Conservation (phyloP, 2,329 filamentous ascomycete species). For the Talaromyces sp. region DNA sequence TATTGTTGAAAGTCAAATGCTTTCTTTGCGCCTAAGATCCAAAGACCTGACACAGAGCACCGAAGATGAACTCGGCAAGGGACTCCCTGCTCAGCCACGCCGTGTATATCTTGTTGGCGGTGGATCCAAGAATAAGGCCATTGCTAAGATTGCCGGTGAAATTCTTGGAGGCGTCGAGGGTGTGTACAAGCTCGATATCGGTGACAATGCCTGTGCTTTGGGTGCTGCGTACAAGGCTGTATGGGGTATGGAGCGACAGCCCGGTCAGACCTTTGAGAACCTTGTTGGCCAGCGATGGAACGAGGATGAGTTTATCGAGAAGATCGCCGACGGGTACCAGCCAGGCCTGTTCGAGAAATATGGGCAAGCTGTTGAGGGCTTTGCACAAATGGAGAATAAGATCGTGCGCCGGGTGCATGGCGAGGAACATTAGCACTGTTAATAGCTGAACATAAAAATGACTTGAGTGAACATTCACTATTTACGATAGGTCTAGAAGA, state of each 20-base stretch:
- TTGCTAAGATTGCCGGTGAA: slow-evolving; percentile 80
- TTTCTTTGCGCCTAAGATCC: slow-evolving; percentile 85
- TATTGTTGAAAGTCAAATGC: slow-evolving; percentile 93
- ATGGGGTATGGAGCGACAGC: slow-evolving; percentile 76
- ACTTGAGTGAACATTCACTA: too few relatives aligned
- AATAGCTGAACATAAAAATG: not conserved
- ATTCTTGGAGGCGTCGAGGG: slow-evolving; percentile 88
- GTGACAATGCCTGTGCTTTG: slow-evolving; percentile 90
- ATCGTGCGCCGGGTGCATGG: slow-evolving; percentile 52
- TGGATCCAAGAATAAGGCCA: slow-evolving; percentile 85
- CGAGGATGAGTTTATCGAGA: slow-evolving; percentile 80
- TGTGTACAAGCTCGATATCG: slow-evolving; percentile 90
- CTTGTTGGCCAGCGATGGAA: slow-evolving; percentile 82
- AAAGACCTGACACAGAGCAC: slow-evolving; percentile 70
- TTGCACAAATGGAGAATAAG: slow-evolving; percentile 72
- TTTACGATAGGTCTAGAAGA: too few relatives aligned
- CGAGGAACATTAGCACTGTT: not conserved
- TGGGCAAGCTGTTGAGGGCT: slow-evolving; percentile 73
- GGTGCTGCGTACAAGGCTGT: slow-evolving; percentile 95
- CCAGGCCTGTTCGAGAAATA: slow-evolving; percentile 75
- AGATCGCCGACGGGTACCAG: slow-evolving; percentile 79
- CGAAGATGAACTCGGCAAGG: slow-evolving; percentile 51
- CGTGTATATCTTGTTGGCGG: slow-evolving; percentile 94
- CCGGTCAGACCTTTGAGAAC: slow-evolving; percentile 80
- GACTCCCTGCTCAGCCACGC: slow-evolving; percentile 78